Evolutionary conservation across 23 red algal genomes (phyloP).

Genomic region (Gracilariopsis chorda): DNA sequence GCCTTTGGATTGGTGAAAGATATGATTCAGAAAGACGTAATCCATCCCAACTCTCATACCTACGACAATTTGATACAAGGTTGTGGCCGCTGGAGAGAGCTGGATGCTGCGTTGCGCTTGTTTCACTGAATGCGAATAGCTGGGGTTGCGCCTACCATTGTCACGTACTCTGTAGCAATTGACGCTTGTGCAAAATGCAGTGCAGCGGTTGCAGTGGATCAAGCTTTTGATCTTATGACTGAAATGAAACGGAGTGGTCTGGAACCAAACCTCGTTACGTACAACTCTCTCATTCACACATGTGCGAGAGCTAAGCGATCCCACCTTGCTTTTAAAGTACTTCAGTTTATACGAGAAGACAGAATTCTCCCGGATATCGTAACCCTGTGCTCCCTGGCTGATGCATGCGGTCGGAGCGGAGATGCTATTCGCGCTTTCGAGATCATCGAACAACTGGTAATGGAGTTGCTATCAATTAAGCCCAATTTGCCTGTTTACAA

Average conservation of each 20-base stretch:
- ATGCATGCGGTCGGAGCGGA: conserved; percentile 57
- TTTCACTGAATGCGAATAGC: conserved; percentile 44
- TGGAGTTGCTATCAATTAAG: conserved; percentile 28
- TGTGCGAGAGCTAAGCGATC: conserved; percentile 38
- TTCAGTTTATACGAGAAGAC: conserved; percentile 15
- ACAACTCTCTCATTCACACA: conserved; percentile 62
- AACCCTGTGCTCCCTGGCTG: conserved; percentile 59
- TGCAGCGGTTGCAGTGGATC: conserved; percentile 29
- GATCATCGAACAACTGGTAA: conserved; percentile 29
- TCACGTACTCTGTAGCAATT: conserved; percentile 64
- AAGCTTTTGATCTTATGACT: conserved; percentile 17
- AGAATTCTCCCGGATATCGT: conserved; percentile 57
- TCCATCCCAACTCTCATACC: conserved; percentile 62
- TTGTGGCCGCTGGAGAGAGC: conserved; percentile 61
- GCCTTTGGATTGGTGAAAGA: conserved; percentile 79
- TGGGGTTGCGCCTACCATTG: conserved; percentile 63
- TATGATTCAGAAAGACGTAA: conserved; percentile 61
- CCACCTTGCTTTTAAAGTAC: conserved; percentile 32
- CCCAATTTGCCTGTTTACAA: conserved; percentile 64
- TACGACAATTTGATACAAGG: conserved; percentile 76
- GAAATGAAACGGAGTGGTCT: conserved; percentile 53
- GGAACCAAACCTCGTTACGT: conserved; percentile 78
- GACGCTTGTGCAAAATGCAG: conserved; percentile 61
- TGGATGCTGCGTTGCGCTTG: conserved; percentile 56
- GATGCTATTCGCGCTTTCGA: conserved; percentile 41